Evolutionary conservation across 176 grass and related monocot genomes (phyloP).

Genomic region (Oryza glumipatula): DNA sequence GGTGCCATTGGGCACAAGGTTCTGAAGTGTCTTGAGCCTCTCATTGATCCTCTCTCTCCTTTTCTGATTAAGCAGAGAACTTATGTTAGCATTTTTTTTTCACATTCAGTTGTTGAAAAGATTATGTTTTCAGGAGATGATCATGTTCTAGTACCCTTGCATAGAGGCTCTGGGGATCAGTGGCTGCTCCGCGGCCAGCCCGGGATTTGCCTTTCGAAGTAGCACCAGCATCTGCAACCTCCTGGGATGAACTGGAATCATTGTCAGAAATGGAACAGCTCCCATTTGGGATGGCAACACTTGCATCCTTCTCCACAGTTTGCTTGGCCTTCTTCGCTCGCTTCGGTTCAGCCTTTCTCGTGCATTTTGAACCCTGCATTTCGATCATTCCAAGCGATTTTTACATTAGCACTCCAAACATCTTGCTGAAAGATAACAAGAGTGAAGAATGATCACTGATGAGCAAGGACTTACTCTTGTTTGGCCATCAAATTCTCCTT

Average conservation of each 20-base stretch:
- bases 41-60: conserved; percentile 85
- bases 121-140: background rate
- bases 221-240: conserved; percentile 39
- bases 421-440: background rate
- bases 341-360: conserved; percentile 50
- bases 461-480: conserved; percentile 39
- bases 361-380: conserved; percentile 51
- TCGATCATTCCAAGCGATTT: conserved; percentile 1
- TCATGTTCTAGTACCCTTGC: conserved; percentile 63
- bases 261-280: conserved; percentile 66
- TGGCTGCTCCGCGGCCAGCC: conserved; percentile 42
- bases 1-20: conserved; percentile 86
- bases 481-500: conserved; percentile 40
- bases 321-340: conserved; percentile 43
- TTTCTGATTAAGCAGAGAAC: conserved; percentile 60
- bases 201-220: conserved; percentile 52
- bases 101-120: conserved; percentile 25
- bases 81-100: conserved; percentile 3
- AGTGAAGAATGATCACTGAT: conserved; percentile 22
- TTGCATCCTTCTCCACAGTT: conserved; percentile 38
- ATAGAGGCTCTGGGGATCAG: conserved; percentile 88
- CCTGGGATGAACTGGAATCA: conserved; percentile 65
- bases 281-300: background rate
- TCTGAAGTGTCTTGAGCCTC: conserved; percentile 76
- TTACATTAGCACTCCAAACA: background rate